Conservation (phyloP, 2,329 filamentous ascomycete species). For the Penicillium sp. region DNA sequence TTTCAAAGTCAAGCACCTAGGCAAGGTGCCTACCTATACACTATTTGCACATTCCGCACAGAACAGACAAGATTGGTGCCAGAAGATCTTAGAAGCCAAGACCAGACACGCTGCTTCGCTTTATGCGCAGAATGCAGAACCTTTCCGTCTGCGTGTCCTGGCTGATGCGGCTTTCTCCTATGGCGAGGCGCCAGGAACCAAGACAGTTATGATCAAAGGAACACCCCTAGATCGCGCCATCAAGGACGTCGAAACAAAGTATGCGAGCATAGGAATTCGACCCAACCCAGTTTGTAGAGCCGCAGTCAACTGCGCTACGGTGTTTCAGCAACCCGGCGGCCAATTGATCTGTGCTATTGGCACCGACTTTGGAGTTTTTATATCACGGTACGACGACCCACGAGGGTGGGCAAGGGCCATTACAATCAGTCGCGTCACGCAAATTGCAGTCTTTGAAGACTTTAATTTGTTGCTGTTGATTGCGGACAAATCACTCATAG, state of each 20-base stretch:
- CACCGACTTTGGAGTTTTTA: constrained; percentile 89
- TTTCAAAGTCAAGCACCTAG: constrained; percentile 92
- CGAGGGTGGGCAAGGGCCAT: constrained; percentile 86
- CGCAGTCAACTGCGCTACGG: constrained; percentile 86
- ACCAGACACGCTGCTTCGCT: constrained; percentile 85
- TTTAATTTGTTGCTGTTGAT: constrained; percentile 91
- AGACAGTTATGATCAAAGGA: constrained; percentile 75
- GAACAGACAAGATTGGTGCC: constrained; percentile 82
- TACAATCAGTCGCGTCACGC: constrained; percentile 71
- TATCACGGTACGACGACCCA: constrained; percentile 82
- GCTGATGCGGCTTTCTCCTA: constrained; percentile 77
- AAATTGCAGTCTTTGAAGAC: constrained; percentile 91
- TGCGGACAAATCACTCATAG: constrained; percentile 84
- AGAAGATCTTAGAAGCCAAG: constrained; percentile 91
- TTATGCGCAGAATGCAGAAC: constrained; percentile 89
- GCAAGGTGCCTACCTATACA: constrained; percentile 80
- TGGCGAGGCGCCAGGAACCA: constrained; percentile 52
- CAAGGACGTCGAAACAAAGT: constrained; percentile 75
- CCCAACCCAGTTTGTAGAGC: constrained; percentile 78
- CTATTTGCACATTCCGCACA: constrained; percentile 76
- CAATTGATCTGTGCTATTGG: constrained; percentile 89
- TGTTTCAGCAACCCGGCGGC: constrained; percentile 75
- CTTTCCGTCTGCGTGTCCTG: constrained; percentile 86
- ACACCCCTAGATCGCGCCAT: constrained; percentile 92
- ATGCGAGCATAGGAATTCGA: constrained; percentile 58